Evolutionary conservation across 805 yeast species (phyloP).

Genomic region (Teunomyces kruisii): DNA sequence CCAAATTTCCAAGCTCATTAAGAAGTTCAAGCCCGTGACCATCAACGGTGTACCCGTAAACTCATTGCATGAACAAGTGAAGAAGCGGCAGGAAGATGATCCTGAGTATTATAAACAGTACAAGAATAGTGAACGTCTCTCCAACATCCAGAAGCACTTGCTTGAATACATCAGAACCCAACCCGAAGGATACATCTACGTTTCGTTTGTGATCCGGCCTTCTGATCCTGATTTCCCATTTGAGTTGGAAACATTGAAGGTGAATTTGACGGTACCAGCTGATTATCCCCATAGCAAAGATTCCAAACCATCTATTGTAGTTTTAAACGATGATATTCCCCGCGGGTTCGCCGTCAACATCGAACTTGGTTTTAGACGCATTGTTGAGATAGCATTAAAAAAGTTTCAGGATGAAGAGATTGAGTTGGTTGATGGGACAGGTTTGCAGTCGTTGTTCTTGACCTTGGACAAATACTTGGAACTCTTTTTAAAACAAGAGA

Average conservation of each 20-base stretch:
- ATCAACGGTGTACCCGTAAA: conserved; percentile 31
- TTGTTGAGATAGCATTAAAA: conserved; percentile 30
- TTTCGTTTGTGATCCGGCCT: conserved; percentile 51
- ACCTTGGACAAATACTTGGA: conserved; percentile 63
- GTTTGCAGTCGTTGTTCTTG: conserved; percentile 52
- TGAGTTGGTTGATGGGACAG: conserved; percentile 45
- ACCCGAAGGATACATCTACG: conserved; percentile 27
- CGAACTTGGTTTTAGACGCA: conserved; percentile 60
- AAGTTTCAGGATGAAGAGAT: conserved; percentile 19
- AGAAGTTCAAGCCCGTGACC: conserved; percentile 33
- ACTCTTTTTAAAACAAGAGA: conserved; percentile 55
- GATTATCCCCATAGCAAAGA: conserved; percentile 48
- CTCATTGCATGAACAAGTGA: conserved; percentile 5
- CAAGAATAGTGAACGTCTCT: conserved; percentile 8
- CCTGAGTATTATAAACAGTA: conserved; percentile 5
- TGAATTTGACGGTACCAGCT: conserved; percentile 55
- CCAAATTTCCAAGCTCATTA: conserved; percentile 32
- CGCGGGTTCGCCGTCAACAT: conserved; percentile 64
- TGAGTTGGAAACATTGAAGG: conserved; percentile 52
- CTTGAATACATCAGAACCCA: conserved; percentile 26
- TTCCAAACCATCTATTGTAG: conserved; percentile 49
- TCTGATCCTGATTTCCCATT: conserved; percentile 75
- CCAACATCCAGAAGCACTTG: conserved; percentile 29
- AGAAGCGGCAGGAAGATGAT: conserved; percentile 6
- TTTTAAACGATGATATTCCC: conserved; percentile 68